Conservation (phyloP, 2,329 filamentous ascomycete genomes). For the Diplodia mutila region DNA sequence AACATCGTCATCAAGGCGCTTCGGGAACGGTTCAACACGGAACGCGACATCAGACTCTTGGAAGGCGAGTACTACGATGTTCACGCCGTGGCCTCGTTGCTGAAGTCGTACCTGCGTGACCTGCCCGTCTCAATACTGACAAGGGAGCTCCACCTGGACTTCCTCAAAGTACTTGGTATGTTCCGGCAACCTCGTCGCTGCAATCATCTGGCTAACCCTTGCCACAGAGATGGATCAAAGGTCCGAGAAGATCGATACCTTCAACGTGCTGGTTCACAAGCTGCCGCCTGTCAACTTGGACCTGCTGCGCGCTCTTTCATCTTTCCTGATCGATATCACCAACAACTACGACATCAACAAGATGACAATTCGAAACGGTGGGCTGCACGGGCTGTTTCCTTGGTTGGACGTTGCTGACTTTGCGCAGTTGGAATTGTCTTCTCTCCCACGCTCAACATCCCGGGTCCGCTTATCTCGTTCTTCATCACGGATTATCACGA, state of each 20-base stretch:
- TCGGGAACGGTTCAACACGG: slow-evolving; percentile 88
- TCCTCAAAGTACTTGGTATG: slow-evolving; percentile 74
- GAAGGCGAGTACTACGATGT: slow-evolving; percentile 92
- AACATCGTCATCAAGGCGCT: slow-evolving; percentile 91
- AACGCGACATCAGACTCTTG: slow-evolving; percentile 88
- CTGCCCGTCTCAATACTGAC: slow-evolving; percentile 90
- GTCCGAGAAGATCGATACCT: slow-evolving; percentile 73
- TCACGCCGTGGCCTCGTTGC: slow-evolving; percentile 88
- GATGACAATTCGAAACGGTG: slow-evolving; percentile 89
- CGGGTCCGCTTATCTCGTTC: slow-evolving; percentile 88
- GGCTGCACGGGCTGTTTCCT: slow-evolving; percentile 27
- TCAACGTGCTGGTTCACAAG: slow-evolving; percentile 77
- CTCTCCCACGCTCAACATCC: slow-evolving; percentile 94
- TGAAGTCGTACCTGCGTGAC: slow-evolving; percentile 93
- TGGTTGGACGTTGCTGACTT: not conserved
- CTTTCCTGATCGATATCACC: slow-evolving; percentile 89
- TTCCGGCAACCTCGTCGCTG: not conserved
- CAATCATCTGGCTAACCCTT: slow-evolving; percentile 31
- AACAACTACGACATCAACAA: slow-evolving; percentile 90
- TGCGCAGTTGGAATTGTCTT: slow-evolving; percentile 88
- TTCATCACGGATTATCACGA: slow-evolving; percentile 88
- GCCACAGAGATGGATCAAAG: slow-evolving; percentile 70
- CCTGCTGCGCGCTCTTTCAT: slow-evolving; percentile 80
- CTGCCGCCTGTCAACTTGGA: slow-evolving; percentile 81
- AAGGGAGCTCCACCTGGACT: slow-evolving; percentile 85